Conservation (phyloP, 441 rosid species). For the Adansonia gregorii region DNA sequence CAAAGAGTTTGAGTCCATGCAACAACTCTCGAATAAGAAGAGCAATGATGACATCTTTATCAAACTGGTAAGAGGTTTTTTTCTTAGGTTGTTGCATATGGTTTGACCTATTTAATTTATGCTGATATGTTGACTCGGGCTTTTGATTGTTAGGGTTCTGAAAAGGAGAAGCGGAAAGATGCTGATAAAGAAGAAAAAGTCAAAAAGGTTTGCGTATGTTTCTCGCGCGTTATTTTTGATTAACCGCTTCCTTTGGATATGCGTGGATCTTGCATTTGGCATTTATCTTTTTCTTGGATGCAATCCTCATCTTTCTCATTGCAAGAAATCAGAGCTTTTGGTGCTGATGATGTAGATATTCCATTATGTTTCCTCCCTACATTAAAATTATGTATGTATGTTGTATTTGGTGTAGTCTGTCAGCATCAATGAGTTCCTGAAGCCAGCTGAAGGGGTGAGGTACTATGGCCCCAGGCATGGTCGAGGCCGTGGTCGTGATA, state of each 20-base stretch:
- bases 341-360: no score
- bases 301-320: not conserved
- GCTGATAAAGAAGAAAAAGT: slow-evolving; percentile 87
- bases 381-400: not conserved
- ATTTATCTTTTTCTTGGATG: not conserved
- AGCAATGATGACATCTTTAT: slow-evolving; percentile 70
- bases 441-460: slow-evolving; percentile 86
- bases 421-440: slow-evolving; percentile 86
- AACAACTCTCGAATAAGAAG: slow-evolving; percentile 84
- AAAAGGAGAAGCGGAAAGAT: slow-evolving; percentile 85
- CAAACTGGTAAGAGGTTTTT: slow-evolving; percentile 63
- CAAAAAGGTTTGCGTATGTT: slow-evolving; percentile 57
- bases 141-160: slow-evolving; percentile 65
- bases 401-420: slow-evolving; percentile 54
- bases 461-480: slow-evolving; percentile 56
- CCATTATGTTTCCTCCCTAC: not conserved
- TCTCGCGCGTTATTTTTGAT: not conserved
- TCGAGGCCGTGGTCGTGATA: slow-evolving; percentile 65
- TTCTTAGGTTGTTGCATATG: not conserved
- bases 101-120: not conserved
- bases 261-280: not conserved
- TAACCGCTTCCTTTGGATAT: not conserved
- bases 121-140: slow-evolving; percentile 8
- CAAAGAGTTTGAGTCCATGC: slow-evolving; percentile 80
- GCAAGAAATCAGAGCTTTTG: no score